Evolutionary conservation across 2,329 filamentous ascomycete genomes (phyloP), one percentile per base, ranked within the genome.

Genomic region (Fusarium anguioides): DNA sequence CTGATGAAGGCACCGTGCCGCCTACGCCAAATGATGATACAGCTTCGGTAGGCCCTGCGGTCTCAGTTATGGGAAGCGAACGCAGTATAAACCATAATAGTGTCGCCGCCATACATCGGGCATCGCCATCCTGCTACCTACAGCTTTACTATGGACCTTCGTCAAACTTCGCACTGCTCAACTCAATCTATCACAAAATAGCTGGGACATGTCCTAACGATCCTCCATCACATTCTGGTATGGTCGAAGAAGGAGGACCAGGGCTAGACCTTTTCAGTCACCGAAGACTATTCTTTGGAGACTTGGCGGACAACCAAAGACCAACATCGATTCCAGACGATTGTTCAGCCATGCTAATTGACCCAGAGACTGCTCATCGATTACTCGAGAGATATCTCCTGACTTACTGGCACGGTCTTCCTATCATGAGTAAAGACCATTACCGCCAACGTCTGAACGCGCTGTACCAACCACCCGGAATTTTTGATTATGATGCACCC

Each of bases 101-200:
- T 55, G 81, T 83, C n/a, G 80, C 81, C 5, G 81, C 81, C 20
- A 82, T 80, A 10, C 81, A 83, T 64, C 77, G 79, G 68, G 75
- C 80, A 24, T 81, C 80, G 3, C 78, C 81, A 2, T 82, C 79
- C 20, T 81, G 79, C 56, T 72, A 77, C 33, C 75, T 82, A 17
- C 80, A 83, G 60, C 72, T 83, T 1, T 83, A 82, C 66, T 83
- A 83, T 70, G 81, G 81, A 0, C 79, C 81, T 1, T 81, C 81
- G 0, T 82, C 81, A 1, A 81, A 83, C 62, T 83, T 83, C 29
- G 76, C 81, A 1, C 75, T 83, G 2, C 78, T 77, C 40, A 70
- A 76, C 26, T 74, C 72, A 2, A 75, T 76, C 23, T 75, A 76
- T 31, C 72, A 76, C 35, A 74, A 76, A 54, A 75, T 76, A 31